Conservation (phyloP, 352 stramenopile species). For the Bremia lactucae region DNA sequence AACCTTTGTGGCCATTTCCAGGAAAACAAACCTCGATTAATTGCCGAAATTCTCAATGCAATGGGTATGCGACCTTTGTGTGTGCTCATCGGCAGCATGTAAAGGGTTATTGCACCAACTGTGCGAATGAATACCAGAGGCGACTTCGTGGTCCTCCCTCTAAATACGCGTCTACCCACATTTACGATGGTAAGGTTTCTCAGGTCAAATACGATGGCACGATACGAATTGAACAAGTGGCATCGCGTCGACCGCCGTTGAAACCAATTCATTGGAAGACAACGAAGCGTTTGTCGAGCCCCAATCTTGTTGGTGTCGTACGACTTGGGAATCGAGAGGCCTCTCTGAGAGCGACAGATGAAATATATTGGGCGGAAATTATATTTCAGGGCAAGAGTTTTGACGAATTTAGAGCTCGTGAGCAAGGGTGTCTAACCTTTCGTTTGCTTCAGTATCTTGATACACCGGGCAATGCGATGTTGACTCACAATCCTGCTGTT, state of each 20-base stretch:
- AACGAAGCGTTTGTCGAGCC: constrained; percentile 60
- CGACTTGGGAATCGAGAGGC: constrained; percentile 36
- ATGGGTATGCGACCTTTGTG: constrained; percentile 38
- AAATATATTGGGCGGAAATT: constrained; percentile 72
- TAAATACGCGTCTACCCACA: constrained; percentile 59
- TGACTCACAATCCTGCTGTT: constrained; percentile 34
- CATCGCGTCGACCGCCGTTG: constrained; percentile 45
- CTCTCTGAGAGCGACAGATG: constrained; percentile 33
- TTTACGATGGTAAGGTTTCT: constrained; percentile 56
- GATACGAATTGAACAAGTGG: constrained; percentile 47
- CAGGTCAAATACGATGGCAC: constrained; percentile 49
- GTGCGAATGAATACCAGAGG: constrained; percentile 36
- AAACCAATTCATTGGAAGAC: constrained; percentile 69
- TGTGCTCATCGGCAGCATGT: constrained; percentile 47
- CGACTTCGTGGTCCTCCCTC: constrained; percentile 43
- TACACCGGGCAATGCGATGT: constrained; percentile 42
- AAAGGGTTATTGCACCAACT: constrained; percentile 51
- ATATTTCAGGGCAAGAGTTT: constrained; percentile 53
- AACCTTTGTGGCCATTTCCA: constrained; percentile 50
- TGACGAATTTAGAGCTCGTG: constrained; percentile 55
- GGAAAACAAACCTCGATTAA: constrained; percentile 7
- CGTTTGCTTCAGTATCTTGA: constrained; percentile 67
- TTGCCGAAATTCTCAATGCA: constrained; percentile 49
- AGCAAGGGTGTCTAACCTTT: constrained; percentile 46
- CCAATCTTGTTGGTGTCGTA: constrained; percentile 79